Evolutionary conservation across 257 asterid species (phyloP).

Genomic region (Salvia miltiorrhiza): DNA sequence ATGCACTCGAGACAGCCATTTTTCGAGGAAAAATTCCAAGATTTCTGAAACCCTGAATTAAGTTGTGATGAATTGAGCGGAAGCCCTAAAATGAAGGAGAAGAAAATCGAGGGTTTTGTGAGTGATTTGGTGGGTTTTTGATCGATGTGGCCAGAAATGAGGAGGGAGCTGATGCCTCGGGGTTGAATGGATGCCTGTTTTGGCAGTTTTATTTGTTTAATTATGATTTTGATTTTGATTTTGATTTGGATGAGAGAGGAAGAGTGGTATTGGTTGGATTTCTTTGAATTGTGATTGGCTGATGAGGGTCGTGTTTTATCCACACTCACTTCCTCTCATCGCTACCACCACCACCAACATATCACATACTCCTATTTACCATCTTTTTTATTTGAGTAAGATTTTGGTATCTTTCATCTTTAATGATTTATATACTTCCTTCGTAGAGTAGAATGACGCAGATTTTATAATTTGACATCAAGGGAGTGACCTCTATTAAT

Average conservation of each 20-base stretch:
- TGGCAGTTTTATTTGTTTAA: constrained; percentile 5
- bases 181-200: constrained; percentile 8
- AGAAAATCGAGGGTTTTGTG: constrained; percentile 3
- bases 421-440: too few species aligned
- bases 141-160: constrained; percentile 6
- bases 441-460: too few species aligned
- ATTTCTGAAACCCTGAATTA: neutral
- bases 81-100: constrained; percentile 15
- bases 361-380: neutral
- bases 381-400: neutral
- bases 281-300: constrained; percentile 65
- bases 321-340: constrained; percentile 39
- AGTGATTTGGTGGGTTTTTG: constrained; percentile 11
- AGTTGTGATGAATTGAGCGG: neutral
- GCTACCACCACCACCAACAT: constrained; percentile 15
- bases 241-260: constrained; percentile 13
- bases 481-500: too few species aligned
- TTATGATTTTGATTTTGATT: neutral
- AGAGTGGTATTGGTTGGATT: constrained; percentile 41
- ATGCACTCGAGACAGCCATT: constrained; percentile 76
- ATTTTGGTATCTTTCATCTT: too few species aligned
- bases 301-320: constrained; percentile 59
- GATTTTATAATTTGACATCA: too few species aligned
- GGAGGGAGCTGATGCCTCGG: constrained; percentile 6
- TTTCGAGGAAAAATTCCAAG: neutral